A percentile compares a stretch with the other conserved stretches of the same genome.
These are phyloP conservation scores for sweet orange (Citrus sinensis) DNA, from an alignment of 345 rosid species.

Conservation along the genomic window DNA sequence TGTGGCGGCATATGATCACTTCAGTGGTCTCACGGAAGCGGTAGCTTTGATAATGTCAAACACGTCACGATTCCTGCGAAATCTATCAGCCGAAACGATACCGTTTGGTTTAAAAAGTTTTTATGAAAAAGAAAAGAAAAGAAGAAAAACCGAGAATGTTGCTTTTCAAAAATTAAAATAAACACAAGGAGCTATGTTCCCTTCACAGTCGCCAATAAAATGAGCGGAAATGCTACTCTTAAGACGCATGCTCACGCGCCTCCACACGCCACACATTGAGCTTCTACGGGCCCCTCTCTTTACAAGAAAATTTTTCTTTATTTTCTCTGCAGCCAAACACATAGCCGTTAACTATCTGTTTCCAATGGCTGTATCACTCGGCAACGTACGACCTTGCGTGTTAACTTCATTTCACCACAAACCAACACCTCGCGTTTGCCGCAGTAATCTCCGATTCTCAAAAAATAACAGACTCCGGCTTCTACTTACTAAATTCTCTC, in stretches of 20 bases:
- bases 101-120: background rate
- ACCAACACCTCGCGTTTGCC: slow-evolving; percentile 14
- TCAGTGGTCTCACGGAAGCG: slow-evolving; percentile 20
- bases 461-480: slow-evolving; percentile 12
- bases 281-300: background rate
- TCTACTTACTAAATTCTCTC: slow-evolving; percentile 15
- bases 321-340: background rate
- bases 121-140: background rate
- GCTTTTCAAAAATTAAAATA: no score
- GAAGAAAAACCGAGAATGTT: no score
- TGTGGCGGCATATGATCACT: slow-evolving; percentile 16
- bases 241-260: slow-evolving; percentile 2
- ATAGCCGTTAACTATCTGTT: background rate
- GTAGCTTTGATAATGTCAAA: background rate
- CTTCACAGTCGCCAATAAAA: background rate
- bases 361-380: slow-evolving; percentile 50
- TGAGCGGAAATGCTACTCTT: background rate
- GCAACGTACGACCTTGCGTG: slow-evolving; percentile 28
- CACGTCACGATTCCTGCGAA: slow-evolving; percentile 10
- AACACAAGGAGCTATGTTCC: background rate
- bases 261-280: slow-evolving; percentile 2
- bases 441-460: slow-evolving; percentile 24
- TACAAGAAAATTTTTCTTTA: background rate
- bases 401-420: slow-evolving; percentile 29
- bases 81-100: background rate